phyloP scores from a whole-genome alignment of 148 eudicot genomes.

The Rhododendron molle region DNA sequence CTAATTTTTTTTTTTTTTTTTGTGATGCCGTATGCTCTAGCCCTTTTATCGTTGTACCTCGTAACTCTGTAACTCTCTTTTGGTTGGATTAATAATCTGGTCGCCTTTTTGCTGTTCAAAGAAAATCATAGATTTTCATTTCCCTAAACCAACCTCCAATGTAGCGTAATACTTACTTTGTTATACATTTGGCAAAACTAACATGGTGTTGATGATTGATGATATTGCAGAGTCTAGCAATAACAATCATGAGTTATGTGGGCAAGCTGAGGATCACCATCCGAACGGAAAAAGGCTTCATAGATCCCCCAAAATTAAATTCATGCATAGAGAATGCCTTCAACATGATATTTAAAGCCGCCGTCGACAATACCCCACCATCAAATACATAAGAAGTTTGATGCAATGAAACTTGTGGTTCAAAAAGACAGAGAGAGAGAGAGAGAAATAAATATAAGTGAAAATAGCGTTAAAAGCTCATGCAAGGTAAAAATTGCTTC shows the following conservation, averaged over 20 bases:
- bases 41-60: no score
- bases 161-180: not conserved
- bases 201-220: not conserved
- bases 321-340: constrained; percentile 53
- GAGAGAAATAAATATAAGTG: not conserved
- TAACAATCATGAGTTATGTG: constrained; percentile 44
- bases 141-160: not conserved
- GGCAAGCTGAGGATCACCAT: constrained; percentile 41
- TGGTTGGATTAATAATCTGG: not conserved
- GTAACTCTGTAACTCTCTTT: no score
- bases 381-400: not conserved
- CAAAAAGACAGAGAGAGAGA: not conserved
- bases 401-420: not conserved
- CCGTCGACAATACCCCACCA: constrained; percentile 14
- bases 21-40: no score
- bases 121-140: not conserved
- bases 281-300: constrained; percentile 43
- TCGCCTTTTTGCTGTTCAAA: no score
- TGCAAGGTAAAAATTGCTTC: not conserved
- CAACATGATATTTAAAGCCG: constrained; percentile 38
- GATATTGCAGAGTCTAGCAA: constrained; percentile 17
- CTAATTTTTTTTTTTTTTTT: no score
- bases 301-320: constrained; percentile 41
- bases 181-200: not conserved
- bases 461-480: not conserved